Percentiles rank a stretch among this genome's conserved stretches.
These are phyloP conservation scores for Alternaria panax DNA, from an alignment of 2,329 filamentous ascomycete species.

Conservation along the genomic window DNA sequence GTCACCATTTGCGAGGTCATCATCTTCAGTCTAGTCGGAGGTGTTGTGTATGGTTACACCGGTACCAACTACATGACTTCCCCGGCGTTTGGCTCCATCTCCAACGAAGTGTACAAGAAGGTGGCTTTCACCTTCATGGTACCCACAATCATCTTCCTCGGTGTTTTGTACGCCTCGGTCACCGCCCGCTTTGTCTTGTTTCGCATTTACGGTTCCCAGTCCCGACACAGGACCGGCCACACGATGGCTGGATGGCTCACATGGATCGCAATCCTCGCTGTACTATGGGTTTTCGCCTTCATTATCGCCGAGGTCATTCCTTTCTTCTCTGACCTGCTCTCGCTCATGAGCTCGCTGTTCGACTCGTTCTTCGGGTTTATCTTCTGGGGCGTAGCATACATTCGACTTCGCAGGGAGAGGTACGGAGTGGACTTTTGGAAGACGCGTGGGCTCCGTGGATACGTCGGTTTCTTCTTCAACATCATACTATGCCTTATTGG, in stretches of 20 bases:
- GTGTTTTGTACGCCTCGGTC: slow-evolving; percentile 88
- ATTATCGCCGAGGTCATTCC: slow-evolving; percentile 92
- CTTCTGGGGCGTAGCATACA: slow-evolving; percentile 86
- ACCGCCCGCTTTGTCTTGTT: slow-evolving; percentile 92
- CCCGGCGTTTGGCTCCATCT: slow-evolving; percentile 85
- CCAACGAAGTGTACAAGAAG: slow-evolving; percentile 80
- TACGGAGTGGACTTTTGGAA: slow-evolving; percentile 62
- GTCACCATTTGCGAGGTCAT: slow-evolving; percentile 89
- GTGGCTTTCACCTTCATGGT: slow-evolving; percentile 95
- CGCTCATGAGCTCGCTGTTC: slow-evolving; percentile 85
- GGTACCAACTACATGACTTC: slow-evolving; percentile 88
- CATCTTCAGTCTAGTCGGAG: slow-evolving; percentile 82
- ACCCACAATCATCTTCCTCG: slow-evolving; percentile 89
- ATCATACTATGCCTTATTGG: slow-evolving; percentile 75
- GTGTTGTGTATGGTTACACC: slow-evolving; percentile 83
- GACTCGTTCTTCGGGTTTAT: slow-evolving; percentile 96
- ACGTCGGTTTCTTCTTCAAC: slow-evolving; percentile 70
- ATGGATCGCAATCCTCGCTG: slow-evolving; percentile 77
- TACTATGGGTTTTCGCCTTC: slow-evolving; percentile 86
- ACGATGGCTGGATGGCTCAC: slow-evolving; percentile 80
- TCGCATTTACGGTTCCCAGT: slow-evolving; percentile 76
- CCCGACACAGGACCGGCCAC: slow-evolving; percentile 80
- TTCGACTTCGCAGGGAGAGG: slow-evolving; percentile 75
- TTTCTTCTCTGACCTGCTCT: slow-evolving; percentile 82
- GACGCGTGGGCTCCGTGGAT: slow-evolving; percentile 61